Base-by-base conservation (phyloP, 2,329 filamentous ascomycete species). In the Madurella mycetomatis region DNA sequence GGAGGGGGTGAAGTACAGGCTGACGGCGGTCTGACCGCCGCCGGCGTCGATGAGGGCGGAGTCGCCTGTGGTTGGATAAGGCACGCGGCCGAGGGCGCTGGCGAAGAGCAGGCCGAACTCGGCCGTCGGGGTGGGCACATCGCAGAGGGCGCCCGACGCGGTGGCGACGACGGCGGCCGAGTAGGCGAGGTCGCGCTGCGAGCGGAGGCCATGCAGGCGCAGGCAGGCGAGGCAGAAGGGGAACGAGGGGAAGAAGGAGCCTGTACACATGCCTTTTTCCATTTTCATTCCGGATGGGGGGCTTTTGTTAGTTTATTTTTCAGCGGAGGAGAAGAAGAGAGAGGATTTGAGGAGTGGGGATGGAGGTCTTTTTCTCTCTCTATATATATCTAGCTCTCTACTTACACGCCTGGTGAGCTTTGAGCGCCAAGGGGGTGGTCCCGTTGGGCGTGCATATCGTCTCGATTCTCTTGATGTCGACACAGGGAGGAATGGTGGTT, bases 161-260 rank as follows among this genome's bases (percentile, higher is more conserved):
- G 34, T 15, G 11, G 34, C 57, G 37, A 76, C 59, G 43, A 76
- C 67, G 16, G 58, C 54, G 15, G 64, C 55, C 63, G 69, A 74
- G 55, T 68, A 69, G 11, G 57, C 58, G 19, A 65, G 61, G 51
- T 71, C 68, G 16, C 64, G 67, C 56, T 69, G 66, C 25, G 66
- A 69, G 41, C 72, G 70, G 8, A 67, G 66, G 44, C 73, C 74
- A 61, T 76, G 73, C 13, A 70, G 62, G 41, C 65, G 65, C 13
- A 75, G 65, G 59, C 74, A 78, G 32, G 67, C 56, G 32, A 73
- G 69, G 62, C 74, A 77, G 48, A 67, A 70, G 9, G 65, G 51
- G 72, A 73, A 76, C 55, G 75, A 71, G 30, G 57, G 39, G 63
- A 77, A 77, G 66, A 69, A 76, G 53, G 66, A 70, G 39, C 74